Base-by-base conservation (phyloP, 768 basidiomycete genomes). In the Chalciporus chontae region DNA sequence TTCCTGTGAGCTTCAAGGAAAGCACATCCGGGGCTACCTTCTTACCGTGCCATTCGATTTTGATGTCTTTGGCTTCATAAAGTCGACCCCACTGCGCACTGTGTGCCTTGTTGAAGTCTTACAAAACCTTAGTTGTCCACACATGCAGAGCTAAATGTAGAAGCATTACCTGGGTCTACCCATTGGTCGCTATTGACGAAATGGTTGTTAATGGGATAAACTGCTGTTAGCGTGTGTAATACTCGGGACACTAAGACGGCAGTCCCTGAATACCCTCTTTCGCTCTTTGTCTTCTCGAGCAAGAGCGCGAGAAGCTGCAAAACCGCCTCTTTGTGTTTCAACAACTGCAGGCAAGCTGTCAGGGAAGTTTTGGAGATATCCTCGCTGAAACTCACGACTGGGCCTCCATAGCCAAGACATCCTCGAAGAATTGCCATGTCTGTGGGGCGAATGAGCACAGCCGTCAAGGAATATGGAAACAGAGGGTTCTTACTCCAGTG, bases 1-100 rank as follows among this genome's bases (percentile, higher is more conserved):
- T 43, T 8, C 21, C 17, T 38, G 43, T 43, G 41, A 17, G 17
- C 19, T 64, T 45, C 53, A 37, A 51, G 52, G 44, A 17, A 27
- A n/a, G n/a, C n/a, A 9, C n/a, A 2, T 3, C 21, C 31, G 29
- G 19, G 36, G 7, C 43, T 47, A 5, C 36, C 38, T 31, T 21
- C 58, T 40, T 60, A 87, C 87, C 80, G 64, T 95, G 94, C 94
- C 94, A 98, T 51, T 90, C 83, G 31, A 94, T 78, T 48, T 81
- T 77, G 43, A 94, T 85, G 48, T 96, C 90, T 58, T 85, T 75
- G 4, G 85, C 71, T 48, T 87, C 81, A 67, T 86, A 90, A 26
- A 89, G 69, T 43, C 77, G 79, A 8, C 94, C 94, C 94, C 94
- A 96, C 40, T 80, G 77, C 10, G 73, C 68, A 52, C 78, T 81